A percentile compares a stretch with the other conserved stretches of the same genome.
Conservation (phyloP, 1,284 basidiomycete genomes). For the Apiotrichum porosum region DNA sequence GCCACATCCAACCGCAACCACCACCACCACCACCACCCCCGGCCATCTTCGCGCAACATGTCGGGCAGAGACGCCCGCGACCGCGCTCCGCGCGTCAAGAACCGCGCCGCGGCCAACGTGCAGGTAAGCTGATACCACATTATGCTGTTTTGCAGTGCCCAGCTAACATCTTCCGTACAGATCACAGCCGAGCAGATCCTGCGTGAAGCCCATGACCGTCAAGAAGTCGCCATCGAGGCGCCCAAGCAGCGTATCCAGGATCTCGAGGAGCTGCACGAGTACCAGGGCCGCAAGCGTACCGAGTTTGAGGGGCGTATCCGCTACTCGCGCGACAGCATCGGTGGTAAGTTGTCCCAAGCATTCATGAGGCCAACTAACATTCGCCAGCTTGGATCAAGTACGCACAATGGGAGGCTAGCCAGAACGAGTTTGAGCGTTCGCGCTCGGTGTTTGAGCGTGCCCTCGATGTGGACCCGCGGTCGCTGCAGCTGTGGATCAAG, state of each 20-base stretch:
- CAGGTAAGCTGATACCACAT: conserved; percentile 56
- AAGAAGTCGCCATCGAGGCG: conserved; percentile 83
- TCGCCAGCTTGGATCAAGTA: conserved; percentile 57
- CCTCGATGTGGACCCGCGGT: conserved; percentile 86
- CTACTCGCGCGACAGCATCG: conserved; percentile 61
- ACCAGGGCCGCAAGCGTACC: conserved; percentile 86
- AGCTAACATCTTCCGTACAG: conserved; percentile 48
- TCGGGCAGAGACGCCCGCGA: conserved; percentile 43
- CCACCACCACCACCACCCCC: not conserved
- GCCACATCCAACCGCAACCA: not conserved
- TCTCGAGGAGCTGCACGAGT: conserved; percentile 94
- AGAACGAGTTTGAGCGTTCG: conserved; percentile 89
- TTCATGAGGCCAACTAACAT: not conserved
- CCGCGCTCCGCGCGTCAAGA: conserved; percentile 69
- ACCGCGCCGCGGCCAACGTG: conserved; percentile 84
- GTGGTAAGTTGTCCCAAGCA: conserved; percentile 28
- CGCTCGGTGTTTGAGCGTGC: conserved; percentile 95
- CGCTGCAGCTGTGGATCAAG: conserved; percentile 84
- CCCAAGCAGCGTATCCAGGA: conserved; percentile 95
- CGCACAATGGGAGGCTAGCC: conserved; percentile 76
- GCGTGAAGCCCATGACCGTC: conserved; percentile 95
- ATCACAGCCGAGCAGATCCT: conserved; percentile 97
- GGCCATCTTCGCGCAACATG: conserved; percentile 21
- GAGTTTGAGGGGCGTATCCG: conserved; percentile 96
- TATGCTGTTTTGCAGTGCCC: not conserved